Base-by-base conservation (phyloP, 1,139 yeast species). In the Suhomyces kunorum region DNA sequence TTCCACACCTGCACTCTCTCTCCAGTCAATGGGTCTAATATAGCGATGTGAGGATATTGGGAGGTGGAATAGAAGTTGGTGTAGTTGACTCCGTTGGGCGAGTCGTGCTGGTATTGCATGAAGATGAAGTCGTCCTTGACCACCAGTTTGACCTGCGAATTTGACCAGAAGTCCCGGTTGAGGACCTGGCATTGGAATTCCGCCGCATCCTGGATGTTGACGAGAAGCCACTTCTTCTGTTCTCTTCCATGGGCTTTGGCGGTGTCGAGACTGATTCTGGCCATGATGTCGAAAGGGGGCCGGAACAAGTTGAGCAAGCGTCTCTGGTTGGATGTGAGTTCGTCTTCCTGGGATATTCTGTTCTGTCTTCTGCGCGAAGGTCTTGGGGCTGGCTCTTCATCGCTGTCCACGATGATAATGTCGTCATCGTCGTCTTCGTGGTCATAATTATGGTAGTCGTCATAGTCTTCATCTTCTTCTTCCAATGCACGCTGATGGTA, bases 1-100 rank as follows among this genome's bases (percentile, higher is more conserved):
- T 55, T 53, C 96, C 97, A 90, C 44, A 71, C 72, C 50, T 76
- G 75, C 41, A 88, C 76, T 45, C 95, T 73, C 62, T 92, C 98
- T 11, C 98, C 98, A 0, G 98, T 92, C 58, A 90, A 79, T 1
- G 98, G 97, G 58, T 94, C 99, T 40, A 94, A 61, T 30, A 94
- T 87, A 2, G 97, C 88, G 30, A 94, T 81, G 58, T 92, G 97
- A 1, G 99, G 99, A 55, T 70, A 83, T 23, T 66, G 74, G 19
- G 76, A 76, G 3, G 71, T 61, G 4, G 85, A 82, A 57, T 92
- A 90, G 56, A 86, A 84, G 47, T 83, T 82, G 16, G 73, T 56
- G 58, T 87, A 92, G 45, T 74, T 77, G 46, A 71, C 68, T 1
- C 97, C 98, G 46, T 79, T 82, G 8, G 79, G 77, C 1, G 94